These are phyloP conservation scores for Phialemoniopsis sp. DNA, from an alignment of 2,329 filamentous ascomycete species.

Conservation along the genomic window DNA sequence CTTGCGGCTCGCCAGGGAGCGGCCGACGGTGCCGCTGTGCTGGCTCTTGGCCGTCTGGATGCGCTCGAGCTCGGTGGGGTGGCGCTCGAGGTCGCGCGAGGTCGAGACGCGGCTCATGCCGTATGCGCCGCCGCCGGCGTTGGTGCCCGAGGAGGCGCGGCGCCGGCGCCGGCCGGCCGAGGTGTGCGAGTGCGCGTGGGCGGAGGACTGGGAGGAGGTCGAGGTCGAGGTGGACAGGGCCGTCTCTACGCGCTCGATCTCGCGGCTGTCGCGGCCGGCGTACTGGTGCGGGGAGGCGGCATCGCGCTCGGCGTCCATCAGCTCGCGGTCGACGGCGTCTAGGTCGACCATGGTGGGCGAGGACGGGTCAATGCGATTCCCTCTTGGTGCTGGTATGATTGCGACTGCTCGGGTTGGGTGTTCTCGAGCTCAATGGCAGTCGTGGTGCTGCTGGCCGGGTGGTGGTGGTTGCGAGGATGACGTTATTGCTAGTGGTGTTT, in stretches of 20 bases:
- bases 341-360: slow-evolving; percentile 16
- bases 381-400: neutral
- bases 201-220: slow-evolving; percentile 32
- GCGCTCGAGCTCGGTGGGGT: slow-evolving; percentile 65
- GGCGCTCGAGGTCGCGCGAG: slow-evolving; percentile 62
- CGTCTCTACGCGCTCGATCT: slow-evolving; percentile 58
- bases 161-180: neutral
- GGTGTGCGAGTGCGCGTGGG: slow-evolving; percentile 1
- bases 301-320: slow-evolving; percentile 50
- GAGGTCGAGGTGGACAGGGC: slow-evolving; percentile 46
- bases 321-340: slow-evolving; percentile 50
- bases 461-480: no score
- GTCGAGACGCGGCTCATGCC: slow-evolving; percentile 60
- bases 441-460: no score
- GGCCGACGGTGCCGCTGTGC: slow-evolving; percentile 69
- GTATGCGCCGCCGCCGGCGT: slow-evolving; percentile 26
- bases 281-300: slow-evolving; percentile 29
- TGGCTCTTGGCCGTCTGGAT: slow-evolving; percentile 70
- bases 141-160: slow-evolving; percentile 12
- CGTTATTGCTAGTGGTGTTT: no score
- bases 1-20: slow-evolving; percentile 31
- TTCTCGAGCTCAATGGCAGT: no score
- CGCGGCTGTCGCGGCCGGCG: slow-evolving; percentile 37
- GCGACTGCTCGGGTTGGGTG: no score
- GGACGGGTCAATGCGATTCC: no score